These are phyloP conservation scores for Fusarium temperatum DNA, from an alignment of 2,329 filamentous ascomycete species.

Conservation along the genomic window DNA sequence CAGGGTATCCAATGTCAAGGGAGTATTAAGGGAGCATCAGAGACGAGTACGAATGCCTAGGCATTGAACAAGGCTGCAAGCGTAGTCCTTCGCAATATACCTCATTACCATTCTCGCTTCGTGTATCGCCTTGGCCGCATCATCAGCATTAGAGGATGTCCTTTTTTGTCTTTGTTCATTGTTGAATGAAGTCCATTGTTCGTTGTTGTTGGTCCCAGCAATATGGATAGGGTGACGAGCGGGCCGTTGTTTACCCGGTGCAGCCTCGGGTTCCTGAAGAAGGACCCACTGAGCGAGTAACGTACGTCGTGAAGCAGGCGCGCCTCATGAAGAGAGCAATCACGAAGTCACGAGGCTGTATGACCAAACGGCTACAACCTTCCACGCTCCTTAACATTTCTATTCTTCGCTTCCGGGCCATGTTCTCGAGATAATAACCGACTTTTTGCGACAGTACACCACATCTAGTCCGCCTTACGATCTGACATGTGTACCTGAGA, in stretches of 20 bases:
- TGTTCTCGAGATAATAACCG: background rate
- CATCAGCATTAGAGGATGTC: background rate
- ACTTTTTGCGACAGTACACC: background rate
- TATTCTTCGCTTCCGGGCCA: background rate
- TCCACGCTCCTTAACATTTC: constrained; percentile 27
- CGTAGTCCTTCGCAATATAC: background rate
- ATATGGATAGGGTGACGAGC: constrained; percentile 14
- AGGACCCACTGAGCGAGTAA: constrained; percentile 41
- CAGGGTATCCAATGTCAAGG: constrained; percentile 13
- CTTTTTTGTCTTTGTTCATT: background rate
- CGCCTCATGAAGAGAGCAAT: constrained; percentile 32
- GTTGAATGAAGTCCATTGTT: background rate
- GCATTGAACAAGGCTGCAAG: background rate
- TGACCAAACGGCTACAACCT: constrained; percentile 23
- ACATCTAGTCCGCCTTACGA: background rate
- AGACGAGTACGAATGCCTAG: background rate
- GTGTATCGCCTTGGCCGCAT: background rate
- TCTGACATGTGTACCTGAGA: constrained; percentile 35
- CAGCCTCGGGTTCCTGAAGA: constrained; percentile 19
- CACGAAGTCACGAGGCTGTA: constrained; percentile 31
- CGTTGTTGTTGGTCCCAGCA: constrained; percentile 26
- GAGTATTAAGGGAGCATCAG: constrained; percentile 6
- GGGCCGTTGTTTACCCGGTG: constrained; percentile 42
- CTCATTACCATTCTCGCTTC: no score
- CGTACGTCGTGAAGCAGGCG: constrained; percentile 37